Evolutionary conservation across 495 filamentous ascomycete genomes (phyloP).

Genomic region (Tirmania nivea): DNA sequence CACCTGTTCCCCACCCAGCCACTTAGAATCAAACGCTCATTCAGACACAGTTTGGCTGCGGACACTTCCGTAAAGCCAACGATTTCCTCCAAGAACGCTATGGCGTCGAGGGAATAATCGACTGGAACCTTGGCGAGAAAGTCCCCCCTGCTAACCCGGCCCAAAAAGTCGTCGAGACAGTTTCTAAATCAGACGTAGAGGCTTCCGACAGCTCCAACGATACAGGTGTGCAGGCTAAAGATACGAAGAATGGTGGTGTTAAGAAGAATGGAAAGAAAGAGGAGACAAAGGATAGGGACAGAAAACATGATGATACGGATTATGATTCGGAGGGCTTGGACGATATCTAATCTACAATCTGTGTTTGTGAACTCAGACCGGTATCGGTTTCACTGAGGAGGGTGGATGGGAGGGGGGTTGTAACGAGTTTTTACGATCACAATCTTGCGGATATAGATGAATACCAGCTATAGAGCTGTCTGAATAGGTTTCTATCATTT

Average conservation of each 20-base stretch:
- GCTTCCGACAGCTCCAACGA: not conserved
- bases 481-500: too few relatives aligned
- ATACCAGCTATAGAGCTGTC: too few relatives aligned
- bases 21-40: not conserved
- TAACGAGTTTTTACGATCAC: too few relatives aligned
- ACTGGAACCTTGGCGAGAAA: constrained; percentile 52
- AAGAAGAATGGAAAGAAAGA: not conserved
- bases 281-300: not conserved
- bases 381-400: too few relatives aligned
- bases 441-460: too few relatives aligned
- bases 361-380: too few relatives aligned
- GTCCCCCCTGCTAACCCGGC: not conserved
- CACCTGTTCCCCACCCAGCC: not conserved
- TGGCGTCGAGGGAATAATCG: constrained; percentile 54
- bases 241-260: not conserved
- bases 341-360: too few relatives aligned
- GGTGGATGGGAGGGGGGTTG: too few relatives aligned
- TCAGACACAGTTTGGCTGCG: constrained; percentile 43
- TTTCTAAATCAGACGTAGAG: too few relatives aligned
- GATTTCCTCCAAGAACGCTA: constrained; percentile 65
- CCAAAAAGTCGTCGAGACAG: not conserved
- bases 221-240: not conserved
- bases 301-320: not conserved
- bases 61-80: constrained; percentile 74
- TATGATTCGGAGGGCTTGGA: not conserved